phyloP scores from a whole-genome alignment of 2,329 filamentous ascomycete genomes.

The Penicillium hordei region DNA sequence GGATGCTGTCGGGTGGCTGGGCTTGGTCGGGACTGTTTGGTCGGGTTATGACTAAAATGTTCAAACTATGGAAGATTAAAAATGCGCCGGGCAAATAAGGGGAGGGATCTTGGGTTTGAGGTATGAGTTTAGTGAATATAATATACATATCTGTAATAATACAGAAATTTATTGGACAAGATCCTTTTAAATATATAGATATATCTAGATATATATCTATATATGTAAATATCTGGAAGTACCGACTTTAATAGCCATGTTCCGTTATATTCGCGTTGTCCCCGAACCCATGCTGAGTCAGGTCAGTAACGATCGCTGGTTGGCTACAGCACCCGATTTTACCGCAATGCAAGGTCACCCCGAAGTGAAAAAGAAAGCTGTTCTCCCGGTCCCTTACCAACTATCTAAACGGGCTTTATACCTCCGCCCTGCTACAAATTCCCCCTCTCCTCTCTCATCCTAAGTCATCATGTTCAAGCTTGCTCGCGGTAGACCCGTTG shows the following conservation, averaged over 20 bases:
- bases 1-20: constrained; percentile 52
- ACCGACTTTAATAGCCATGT: constrained; percentile 10
- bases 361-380: constrained; percentile 40
- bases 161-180: not conserved
- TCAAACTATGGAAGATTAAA: constrained; percentile 47
- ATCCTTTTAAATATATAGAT: not conserved
- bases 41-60: constrained; percentile 51
- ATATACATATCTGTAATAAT: not conserved
- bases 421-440: constrained; percentile 10
- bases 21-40: constrained; percentile 45
- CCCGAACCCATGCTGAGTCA: constrained; percentile 30
- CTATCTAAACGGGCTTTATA: constrained; percentile 14
- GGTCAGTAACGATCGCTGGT: constrained; percentile 26
- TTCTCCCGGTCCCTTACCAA: constrained; percentile 25
- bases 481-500: constrained; percentile 76
- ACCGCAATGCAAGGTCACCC: constrained; percentile 30
- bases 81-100: constrained; percentile 15
- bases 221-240: not conserved
- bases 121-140: not conserved
- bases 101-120: not conserved
- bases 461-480: constrained; percentile 76
- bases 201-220: too few species aligned
- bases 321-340: constrained; percentile 31
- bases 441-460: constrained; percentile 11
- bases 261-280: constrained; percentile 36